phyloP scores from a whole-genome alignment of 345 rosid species.

The Trapa bicornis region DNA sequence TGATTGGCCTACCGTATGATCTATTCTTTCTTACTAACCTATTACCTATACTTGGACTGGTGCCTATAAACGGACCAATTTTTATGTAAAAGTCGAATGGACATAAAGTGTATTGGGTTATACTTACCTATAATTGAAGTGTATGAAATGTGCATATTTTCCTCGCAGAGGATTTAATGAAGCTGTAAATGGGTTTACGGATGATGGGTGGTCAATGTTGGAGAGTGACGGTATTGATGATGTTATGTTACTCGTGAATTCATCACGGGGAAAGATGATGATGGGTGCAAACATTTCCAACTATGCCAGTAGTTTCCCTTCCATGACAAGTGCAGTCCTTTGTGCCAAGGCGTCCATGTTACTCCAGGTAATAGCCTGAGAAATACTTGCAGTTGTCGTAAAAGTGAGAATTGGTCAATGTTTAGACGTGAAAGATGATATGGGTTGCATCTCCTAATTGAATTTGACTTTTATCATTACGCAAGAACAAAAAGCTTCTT shows the following conservation, averaged over 20 bases:
- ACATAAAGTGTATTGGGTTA: too few relatives aligned
- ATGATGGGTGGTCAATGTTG: conserved; percentile 89
- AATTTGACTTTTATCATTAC: too few relatives aligned
- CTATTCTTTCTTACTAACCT: too few relatives aligned
- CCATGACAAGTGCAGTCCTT: conserved; percentile 60
- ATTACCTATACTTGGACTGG: neutral
- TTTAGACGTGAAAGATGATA: too few relatives aligned
- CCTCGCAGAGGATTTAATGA: conserved; percentile 83
- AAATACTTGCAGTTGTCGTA: neutral
- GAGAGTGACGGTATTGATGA: conserved; percentile 94
- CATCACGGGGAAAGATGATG: conserved; percentile 75
- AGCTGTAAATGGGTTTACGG: conserved; percentile 84
- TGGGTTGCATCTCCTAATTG: too few relatives aligned
- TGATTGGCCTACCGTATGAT: neutral
- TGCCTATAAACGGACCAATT: too few relatives aligned
- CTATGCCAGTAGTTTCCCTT: conserved; percentile 55
- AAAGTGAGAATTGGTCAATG: too few relatives aligned
- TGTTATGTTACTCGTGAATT: conserved; percentile 78
- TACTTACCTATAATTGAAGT: neutral
- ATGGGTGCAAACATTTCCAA: conserved; percentile 50
- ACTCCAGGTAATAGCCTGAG: conserved; percentile 39
- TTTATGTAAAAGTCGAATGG: too few relatives aligned
- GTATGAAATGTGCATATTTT: conserved; percentile 8
- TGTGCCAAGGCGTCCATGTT: conserved; percentile 98
- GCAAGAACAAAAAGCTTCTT: too few relatives aligned